Base-by-base conservation (phyloP, 1,284 basidiomycete species). In the Athelia sp. region DNA sequence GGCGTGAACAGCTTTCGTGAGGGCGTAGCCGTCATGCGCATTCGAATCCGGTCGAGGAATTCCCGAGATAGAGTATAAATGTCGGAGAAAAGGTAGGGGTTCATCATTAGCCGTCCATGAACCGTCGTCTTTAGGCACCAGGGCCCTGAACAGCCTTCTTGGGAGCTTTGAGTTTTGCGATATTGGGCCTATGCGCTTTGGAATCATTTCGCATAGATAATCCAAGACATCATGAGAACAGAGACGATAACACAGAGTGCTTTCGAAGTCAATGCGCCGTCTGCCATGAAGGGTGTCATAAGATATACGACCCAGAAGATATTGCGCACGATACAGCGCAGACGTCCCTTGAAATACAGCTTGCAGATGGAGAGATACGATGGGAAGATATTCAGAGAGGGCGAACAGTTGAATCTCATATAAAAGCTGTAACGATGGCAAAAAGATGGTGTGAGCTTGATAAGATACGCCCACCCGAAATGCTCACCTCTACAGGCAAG, bases 1-100 rank as follows among this genome's bases (percentile, higher is more conserved):
- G 0, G 77, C 80, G 43, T 84, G 73, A 0, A 91, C 87, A 1
- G 91, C 88, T 52, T 80, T 82, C 9, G 81, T 82, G 26, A 95
- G 76, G 0, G 87, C 82, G 58, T 93, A 94, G 1, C 90, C 91
- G 1, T 79, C 73, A 63, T 86, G 74, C 4, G 84, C 76, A 62
- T 92, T 79, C 9, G 74, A 58, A 29, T 81, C 70, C 29, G 69
- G 78, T 50, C 57, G 58, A 6, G 63, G 64, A 10, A 78, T 59
- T 1, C 65, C 63, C 6, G 74, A 67, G 32, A 68, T 68, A 17
- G 57, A 52, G 56, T 75, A 81, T 10, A 89, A 66, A 57, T 76
- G 76, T 42, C 68, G 73, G 2, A 90, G 74, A 50, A 85, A 76
- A 0, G 84, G 82, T 4, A 89, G 59, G 0, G 83, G 85, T 1